Conservation (phyloP, 2,329 filamentous ascomycete genomes). For the Fusarium chlamydosporum region DNA sequence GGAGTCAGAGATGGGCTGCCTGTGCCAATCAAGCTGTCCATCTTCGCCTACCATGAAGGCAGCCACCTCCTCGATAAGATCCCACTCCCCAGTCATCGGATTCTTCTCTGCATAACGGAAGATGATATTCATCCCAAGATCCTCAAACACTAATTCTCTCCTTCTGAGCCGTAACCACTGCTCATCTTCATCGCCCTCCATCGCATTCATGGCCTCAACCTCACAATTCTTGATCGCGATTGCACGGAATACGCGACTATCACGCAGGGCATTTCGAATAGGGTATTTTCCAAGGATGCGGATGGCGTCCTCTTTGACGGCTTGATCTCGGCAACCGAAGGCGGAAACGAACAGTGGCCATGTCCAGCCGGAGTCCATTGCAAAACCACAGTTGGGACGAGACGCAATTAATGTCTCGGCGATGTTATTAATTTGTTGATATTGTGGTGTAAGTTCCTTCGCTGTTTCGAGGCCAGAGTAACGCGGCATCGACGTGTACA, state of each 20-base stretch:
- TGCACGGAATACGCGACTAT: slow-evolving; percentile 58
- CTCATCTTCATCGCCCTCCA: slow-evolving; percentile 53
- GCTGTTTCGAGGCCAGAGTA: slow-evolving; percentile 57
- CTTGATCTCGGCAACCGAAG: slow-evolving; percentile 58
- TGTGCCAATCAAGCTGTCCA: slow-evolving; percentile 54
- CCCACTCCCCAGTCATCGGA: slow-evolving; percentile 53
- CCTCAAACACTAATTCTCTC: slow-evolving; percentile 58
- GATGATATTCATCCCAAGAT: slow-evolving; percentile 56
- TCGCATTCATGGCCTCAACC: slow-evolving; percentile 53
- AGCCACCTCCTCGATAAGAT: slow-evolving; percentile 57
- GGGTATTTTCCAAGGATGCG: slow-evolving; percentile 59
- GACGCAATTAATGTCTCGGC: slow-evolving; percentile 56
- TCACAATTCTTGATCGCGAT: slow-evolving; percentile 58
- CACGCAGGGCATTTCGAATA: slow-evolving; percentile 61
- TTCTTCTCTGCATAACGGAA: slow-evolving; percentile 56
- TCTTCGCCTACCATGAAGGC: slow-evolving; percentile 51
- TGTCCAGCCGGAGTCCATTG: slow-evolving; percentile 63
- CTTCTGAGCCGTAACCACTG: slow-evolving; percentile 59
- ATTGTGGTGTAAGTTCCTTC: slow-evolving; percentile 58
- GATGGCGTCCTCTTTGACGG: slow-evolving; percentile 58
- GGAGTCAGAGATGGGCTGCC: slow-evolving; percentile 56
- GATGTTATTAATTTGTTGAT: slow-evolving; percentile 59
- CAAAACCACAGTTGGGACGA: slow-evolving; percentile 58
- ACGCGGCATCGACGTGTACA: slow-evolving; percentile 58
- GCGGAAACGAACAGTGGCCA: slow-evolving; percentile 61